phyloP scores from a whole-genome alignment of 331 rosid genomes.

The Rosa hybrid region DNA sequence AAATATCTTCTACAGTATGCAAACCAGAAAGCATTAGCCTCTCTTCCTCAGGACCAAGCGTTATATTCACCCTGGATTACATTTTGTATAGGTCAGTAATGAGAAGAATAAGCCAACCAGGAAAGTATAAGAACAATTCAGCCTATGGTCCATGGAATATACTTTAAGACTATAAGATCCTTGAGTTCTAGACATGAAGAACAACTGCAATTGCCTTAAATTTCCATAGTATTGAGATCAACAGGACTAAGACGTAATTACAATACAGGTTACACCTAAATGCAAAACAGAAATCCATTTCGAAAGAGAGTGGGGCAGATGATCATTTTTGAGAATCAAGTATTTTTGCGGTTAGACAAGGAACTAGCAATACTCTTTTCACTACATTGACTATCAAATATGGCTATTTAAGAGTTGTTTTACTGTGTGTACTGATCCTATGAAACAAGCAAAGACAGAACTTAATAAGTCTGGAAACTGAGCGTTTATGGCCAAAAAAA shows the following conservation, averaged over 20 bases:
- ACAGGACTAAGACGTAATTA: neutral
- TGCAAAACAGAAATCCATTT: neutral
- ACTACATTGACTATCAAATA: no score
- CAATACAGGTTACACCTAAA: neutral
- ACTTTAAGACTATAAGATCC: neutral
- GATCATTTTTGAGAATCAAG: neutral
- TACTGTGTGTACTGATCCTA: neutral
- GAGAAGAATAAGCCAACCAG: slow-evolving; percentile 14
- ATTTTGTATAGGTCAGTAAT: slow-evolving; percentile 16
- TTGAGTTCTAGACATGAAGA: neutral
- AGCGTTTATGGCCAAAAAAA: neutral
- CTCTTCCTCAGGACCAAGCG: slow-evolving; percentile 64
- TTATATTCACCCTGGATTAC: slow-evolving; percentile 64
- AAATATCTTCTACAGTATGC: slow-evolving; percentile 87
- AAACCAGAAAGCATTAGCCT: slow-evolving; percentile 63
- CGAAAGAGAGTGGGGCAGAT: neutral
- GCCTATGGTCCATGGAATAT: neutral
- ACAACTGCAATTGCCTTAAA: neutral
- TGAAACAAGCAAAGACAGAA: neutral
- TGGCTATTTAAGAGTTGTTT: neutral
- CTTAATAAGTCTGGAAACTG: neutral
- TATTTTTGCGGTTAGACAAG: neutral
- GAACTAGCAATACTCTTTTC: neutral
- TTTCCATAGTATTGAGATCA: neutral
- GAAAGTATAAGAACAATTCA: slow-evolving; percentile 18